Evolutionary conservation across 1,139 yeast species (phyloP), one percentile per base, ranked within the genome.

Genomic region (Geotrichum bryndzae): DNA sequence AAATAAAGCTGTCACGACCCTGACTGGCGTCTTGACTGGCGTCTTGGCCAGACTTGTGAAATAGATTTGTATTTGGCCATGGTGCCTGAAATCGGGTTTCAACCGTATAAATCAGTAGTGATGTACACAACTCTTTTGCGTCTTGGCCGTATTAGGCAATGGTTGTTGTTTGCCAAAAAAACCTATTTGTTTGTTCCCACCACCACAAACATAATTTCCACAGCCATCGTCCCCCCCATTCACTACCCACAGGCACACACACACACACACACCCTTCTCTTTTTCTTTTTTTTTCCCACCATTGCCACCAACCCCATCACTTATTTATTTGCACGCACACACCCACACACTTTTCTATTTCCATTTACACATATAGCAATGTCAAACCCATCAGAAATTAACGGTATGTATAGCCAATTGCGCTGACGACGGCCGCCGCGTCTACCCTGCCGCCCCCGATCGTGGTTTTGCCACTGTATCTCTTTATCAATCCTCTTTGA

Each of bases 301-400:
- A 2, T 18, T n/a, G 10, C 18, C 18, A n/a, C 22, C 10, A 8
- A 11, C 45, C n/a, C 48, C 48, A 15, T n/a, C 48, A n/a, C 22
- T 18, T 41, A 41, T 41, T 41, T 41, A 41, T 41, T 41, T 41
- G 48, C 48, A 41, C 27, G 5, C 27, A 25, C 27, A 25, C 5
- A 18, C 18, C 18, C 18, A 18, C 23, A 41, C 18, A n/a, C 2
- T 2, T n/a, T 7, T 41, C 10, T 3, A 13, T 41, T 41, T 41
- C 18, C 1, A n/a, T 41, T 41, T 41, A n/a, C 54, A 52, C 23
- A 52, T 54, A 25, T 38, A 23, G 18, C 31, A 58, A 72, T 72
- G 74, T 72, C 74, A 38, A 70, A 72, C 61, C 75, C 75, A 27
- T 70, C 67, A 61, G 75, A 72, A 64, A 70, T 72, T 66, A 72